These are phyloP conservation scores for Podospora tetraspora DNA, from an alignment of 495 filamentous ascomycete genomes.

Conservation along the genomic window DNA sequence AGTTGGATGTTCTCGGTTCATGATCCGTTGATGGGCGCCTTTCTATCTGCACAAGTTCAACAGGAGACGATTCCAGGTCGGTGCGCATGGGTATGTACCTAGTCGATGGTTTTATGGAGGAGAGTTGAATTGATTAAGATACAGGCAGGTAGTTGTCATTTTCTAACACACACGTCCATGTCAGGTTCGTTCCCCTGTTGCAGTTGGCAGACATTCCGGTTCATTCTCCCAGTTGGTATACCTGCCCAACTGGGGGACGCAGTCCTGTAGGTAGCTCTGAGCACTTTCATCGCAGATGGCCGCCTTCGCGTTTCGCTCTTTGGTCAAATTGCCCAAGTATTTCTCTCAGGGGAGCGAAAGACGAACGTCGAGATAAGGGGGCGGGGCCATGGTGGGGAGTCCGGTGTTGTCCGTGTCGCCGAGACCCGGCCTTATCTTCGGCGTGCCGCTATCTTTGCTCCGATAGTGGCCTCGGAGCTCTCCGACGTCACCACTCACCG, in stretches of 20 bases:
- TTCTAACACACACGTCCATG: no score
- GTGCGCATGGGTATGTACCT: background rate
- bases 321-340: background rate
- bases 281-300: background rate
- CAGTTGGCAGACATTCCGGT: background rate
- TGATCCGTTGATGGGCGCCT: background rate
- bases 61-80: background rate
- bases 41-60: background rate
- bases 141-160: no score
- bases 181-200: no score
- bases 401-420: background rate
- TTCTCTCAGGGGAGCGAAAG: background rate
- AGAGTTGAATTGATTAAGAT: no score
- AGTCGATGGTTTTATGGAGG: no score
- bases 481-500: background rate
- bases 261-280: no score
- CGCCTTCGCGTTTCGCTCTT: background rate
- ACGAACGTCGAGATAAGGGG: background rate
- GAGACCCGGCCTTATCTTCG: background rate
- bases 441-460: background rate
- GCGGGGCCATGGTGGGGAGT: background rate
- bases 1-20: background rate
- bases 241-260: background rate
- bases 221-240: background rate
- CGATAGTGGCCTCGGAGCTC: background rate